Percentiles rank a stretch among this genome's conserved stretches.
These are phyloP conservation scores for Axilococcus clingmanii DNA, from an alignment of 139 green algal species.

Conservation along the genomic window DNA sequence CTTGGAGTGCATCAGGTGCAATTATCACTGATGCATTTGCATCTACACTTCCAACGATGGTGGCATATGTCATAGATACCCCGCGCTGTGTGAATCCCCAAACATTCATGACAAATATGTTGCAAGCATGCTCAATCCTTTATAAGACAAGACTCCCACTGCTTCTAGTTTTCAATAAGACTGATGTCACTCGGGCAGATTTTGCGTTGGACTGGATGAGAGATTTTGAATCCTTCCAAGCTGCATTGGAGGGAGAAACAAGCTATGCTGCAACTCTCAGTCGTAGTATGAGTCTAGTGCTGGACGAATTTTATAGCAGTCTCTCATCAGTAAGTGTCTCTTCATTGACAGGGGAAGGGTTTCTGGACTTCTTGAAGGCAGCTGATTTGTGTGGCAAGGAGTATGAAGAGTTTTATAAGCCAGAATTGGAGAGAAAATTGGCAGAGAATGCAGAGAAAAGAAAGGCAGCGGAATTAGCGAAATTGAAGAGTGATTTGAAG, in stretches of 20 bases:
- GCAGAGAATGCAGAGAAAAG: conserved; percentile 31
- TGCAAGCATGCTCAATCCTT: conserved; percentile 84
- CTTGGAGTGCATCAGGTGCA: conserved; percentile 81
- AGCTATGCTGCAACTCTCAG: conserved; percentile 69
- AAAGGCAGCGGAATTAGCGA: conserved; percentile 39
- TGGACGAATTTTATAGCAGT: conserved; percentile 92
- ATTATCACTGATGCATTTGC: conserved; percentile 94
- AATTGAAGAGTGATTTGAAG: conserved; percentile 39
- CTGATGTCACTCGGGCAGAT: conserved; percentile 73
- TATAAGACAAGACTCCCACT: conserved; percentile 95
- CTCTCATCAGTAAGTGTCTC: conserved; percentile 76
- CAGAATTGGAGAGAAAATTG: conserved; percentile 41
- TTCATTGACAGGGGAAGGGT: conserved; percentile 80
- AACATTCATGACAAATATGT: conserved; percentile 99
- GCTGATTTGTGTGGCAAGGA: conserved; percentile 46
- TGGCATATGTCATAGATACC: conserved; percentile 92
- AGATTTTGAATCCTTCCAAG: conserved; percentile 77
- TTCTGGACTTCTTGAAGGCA: conserved; percentile 73
- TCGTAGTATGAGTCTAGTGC: conserved; percentile 68
- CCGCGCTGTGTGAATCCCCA: conserved; percentile 66
- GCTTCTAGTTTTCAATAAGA: conserved; percentile 97
- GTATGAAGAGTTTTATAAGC: conserved; percentile 64
- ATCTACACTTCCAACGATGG: conserved; percentile 73
- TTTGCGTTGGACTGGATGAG: conserved; percentile 88
- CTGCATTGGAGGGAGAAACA: conserved; percentile 62